These are phyloP conservation scores for Globisporangium rhizosaccharum DNA, from an alignment of 352 stramenopile genomes.

Conservation along the genomic window DNA sequence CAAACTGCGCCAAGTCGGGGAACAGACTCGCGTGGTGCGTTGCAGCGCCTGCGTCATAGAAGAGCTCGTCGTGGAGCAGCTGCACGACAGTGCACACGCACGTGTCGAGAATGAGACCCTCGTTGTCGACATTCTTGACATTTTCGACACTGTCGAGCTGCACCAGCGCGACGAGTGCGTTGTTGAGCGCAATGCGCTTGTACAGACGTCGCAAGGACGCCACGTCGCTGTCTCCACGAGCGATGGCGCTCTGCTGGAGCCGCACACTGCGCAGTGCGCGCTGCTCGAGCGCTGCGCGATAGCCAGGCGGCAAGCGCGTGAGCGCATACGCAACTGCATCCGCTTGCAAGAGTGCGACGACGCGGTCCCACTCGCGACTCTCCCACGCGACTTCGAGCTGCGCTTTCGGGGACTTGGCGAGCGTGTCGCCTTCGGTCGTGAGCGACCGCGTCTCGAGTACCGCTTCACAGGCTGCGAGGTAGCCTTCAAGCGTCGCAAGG, in stretches of 20 bases:
- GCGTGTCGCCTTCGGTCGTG: slow-evolving; percentile 20
- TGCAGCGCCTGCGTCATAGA: slow-evolving; percentile 17
- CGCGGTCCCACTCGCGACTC: slow-evolving; percentile 38
- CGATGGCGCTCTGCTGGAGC: slow-evolving; percentile 18
- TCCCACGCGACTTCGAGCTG: slow-evolving; percentile 49
- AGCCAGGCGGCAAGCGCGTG: slow-evolving; percentile 24
- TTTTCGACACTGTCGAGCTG: slow-evolving; percentile 8
- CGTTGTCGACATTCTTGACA: background rate
- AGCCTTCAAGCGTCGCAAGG: slow-evolving; percentile 50
- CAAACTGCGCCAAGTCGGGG: slow-evolving; percentile 24
- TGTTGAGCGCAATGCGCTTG: slow-evolving; percentile 45
- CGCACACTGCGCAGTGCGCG: slow-evolving; percentile 41
- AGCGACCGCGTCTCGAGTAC: slow-evolving; percentile 47
- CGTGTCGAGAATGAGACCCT: slow-evolving; percentile 19
- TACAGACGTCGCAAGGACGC: slow-evolving; percentile 36
- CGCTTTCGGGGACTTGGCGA: slow-evolving; percentile 27
- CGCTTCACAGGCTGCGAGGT: slow-evolving; percentile 62
- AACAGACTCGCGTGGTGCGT: slow-evolving; percentile 14
- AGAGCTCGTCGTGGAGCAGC: slow-evolving; percentile 51
- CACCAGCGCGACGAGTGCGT: slow-evolving; percentile 29
- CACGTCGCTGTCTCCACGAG: slow-evolving; percentile 18
- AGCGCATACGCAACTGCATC: slow-evolving; percentile 37
- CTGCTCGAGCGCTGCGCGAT: slow-evolving; percentile 38
- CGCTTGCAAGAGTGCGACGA: slow-evolving; percentile 36
- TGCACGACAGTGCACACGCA: slow-evolving; percentile 35